These are phyloP conservation scores for Anisodus acutangulus DNA, from an alignment of 257 asterid genomes.

Conservation along the genomic window DNA sequence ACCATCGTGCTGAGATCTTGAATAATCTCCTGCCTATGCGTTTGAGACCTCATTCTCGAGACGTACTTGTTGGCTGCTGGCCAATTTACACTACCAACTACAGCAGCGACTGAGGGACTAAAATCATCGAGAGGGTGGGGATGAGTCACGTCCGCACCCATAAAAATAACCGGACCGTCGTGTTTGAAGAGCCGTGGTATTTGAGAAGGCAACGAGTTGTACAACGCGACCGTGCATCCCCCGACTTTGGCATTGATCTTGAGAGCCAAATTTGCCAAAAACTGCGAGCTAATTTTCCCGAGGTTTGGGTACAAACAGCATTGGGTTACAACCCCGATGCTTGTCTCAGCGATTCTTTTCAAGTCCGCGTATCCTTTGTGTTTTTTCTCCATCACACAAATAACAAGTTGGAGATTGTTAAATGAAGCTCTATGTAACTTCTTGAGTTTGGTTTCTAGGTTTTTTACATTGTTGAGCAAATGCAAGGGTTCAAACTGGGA, in stretches of 20 bases:
- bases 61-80: slow-evolving; percentile 86
- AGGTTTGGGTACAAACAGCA: slow-evolving; percentile 87
- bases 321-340: slow-evolving; percentile 78
- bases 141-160: slow-evolving; percentile 99
- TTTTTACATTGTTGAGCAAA: slow-evolving; percentile 69
- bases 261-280: slow-evolving; percentile 84
- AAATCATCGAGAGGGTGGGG: slow-evolving; percentile 90
- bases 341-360: slow-evolving; percentile 87
- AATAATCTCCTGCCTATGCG: slow-evolving; percentile 85
- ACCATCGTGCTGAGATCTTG: slow-evolving; percentile 77
- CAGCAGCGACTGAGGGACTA: slow-evolving; percentile 95
- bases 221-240: slow-evolving; percentile 88
- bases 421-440: slow-evolving; percentile 61
- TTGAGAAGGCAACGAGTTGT: slow-evolving; percentile 69
- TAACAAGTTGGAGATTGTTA: slow-evolving; percentile 76
- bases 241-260: slow-evolving; percentile 96
- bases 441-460: slow-evolving; percentile 74
- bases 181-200: slow-evolving; percentile 71
- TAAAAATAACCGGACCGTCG: slow-evolving; percentile 77
- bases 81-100: slow-evolving; percentile 94
- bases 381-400: slow-evolving; percentile 93
- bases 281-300: slow-evolving; percentile 65
- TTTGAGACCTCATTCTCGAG: slow-evolving; percentile 90
- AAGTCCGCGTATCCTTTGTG: slow-evolving; percentile 95
- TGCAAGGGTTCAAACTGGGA: slow-evolving; percentile 88